Percentiles rank a stretch among this genome's conserved stretches.
phyloP scores from a whole-genome alignment of 345 rosid species.

The Citrus reticulata region DNA sequence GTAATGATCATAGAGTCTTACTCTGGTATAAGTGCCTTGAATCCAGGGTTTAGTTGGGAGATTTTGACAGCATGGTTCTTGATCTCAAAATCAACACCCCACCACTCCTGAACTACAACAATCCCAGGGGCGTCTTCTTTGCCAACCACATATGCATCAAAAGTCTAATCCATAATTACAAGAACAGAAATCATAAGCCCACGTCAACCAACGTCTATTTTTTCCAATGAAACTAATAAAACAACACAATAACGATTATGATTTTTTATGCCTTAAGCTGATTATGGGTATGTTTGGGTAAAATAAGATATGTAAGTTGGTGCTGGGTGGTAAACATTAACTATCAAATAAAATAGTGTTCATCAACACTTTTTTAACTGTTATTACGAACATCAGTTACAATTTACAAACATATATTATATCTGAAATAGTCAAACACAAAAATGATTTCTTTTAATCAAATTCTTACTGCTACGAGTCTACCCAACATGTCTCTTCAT shows the following conservation, averaged over 20 bases:
- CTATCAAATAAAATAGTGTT: not conserved
- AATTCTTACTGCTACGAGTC: not conserved
- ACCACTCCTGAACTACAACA: constrained; percentile 96
- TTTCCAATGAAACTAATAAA: not conserved
- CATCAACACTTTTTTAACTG: not conserved
- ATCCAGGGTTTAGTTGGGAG: constrained; percentile 76
- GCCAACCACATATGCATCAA: constrained; percentile 91
- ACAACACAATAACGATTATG: not conserved
- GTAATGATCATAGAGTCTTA: constrained; percentile 19
- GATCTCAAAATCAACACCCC: constrained; percentile 97
- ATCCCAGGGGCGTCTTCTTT: constrained; percentile 90
- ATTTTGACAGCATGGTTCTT: constrained; percentile 88
- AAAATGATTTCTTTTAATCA: not conserved
- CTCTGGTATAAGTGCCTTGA: constrained; percentile 91
- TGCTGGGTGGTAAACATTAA: too few species aligned
- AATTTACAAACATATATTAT: too few species aligned
- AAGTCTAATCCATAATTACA: constrained; percentile 40
- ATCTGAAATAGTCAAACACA: too few species aligned
- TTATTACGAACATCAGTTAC: too few species aligned
- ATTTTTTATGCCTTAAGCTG: not conserved
- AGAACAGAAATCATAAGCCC: not conserved
- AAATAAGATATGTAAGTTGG: too few species aligned
- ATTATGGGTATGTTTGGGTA: too few species aligned
- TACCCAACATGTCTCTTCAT: not conserved
- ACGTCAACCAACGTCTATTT: too few species aligned